Evolutionary conservation across 257 asterid species (phyloP).

Genomic region (Jaltomata sinuosa): DNA sequence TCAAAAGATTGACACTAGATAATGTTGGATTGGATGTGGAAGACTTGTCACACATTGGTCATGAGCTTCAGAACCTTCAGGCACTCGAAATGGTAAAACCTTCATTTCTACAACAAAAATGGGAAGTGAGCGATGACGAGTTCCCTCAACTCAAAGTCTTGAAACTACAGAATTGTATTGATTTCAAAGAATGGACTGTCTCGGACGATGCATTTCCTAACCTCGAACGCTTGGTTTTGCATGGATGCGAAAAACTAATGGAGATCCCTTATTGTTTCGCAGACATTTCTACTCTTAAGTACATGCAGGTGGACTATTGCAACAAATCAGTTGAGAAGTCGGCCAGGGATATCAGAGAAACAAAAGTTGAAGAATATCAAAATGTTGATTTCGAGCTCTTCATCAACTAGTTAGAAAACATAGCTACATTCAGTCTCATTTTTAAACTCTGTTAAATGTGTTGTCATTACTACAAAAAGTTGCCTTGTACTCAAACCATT

Average conservation of each 20-base stretch:
- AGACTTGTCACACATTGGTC: too few relatives aligned
- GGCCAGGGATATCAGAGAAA: neutral
- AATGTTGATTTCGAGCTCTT: neutral
- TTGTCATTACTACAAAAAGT: neutral
- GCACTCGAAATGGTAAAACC: neutral
- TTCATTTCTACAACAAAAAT: too few relatives aligned
- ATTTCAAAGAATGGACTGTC: neutral
- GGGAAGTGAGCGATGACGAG: too few relatives aligned
- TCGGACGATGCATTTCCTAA: neutral
- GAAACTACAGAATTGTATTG: too few relatives aligned
- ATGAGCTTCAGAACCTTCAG: neutral
- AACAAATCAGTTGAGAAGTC: neutral
- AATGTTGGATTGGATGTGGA: too few relatives aligned
- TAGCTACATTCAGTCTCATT: too few relatives aligned
- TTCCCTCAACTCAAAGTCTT: neutral
- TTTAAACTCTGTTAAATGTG: too few relatives aligned
- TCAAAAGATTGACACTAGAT: too few relatives aligned
- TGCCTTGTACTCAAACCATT: too few relatives aligned
- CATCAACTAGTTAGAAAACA: neutral
- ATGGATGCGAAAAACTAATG: neutral
- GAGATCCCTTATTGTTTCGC: neutral
- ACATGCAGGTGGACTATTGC: neutral
- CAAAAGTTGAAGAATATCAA: neutral
- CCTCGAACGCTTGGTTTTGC: neutral
- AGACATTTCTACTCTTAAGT: neutral